Base-by-base conservation (phyloP, 495 filamentous ascomycete genomes). In the Terfezia claveryi region DNA sequence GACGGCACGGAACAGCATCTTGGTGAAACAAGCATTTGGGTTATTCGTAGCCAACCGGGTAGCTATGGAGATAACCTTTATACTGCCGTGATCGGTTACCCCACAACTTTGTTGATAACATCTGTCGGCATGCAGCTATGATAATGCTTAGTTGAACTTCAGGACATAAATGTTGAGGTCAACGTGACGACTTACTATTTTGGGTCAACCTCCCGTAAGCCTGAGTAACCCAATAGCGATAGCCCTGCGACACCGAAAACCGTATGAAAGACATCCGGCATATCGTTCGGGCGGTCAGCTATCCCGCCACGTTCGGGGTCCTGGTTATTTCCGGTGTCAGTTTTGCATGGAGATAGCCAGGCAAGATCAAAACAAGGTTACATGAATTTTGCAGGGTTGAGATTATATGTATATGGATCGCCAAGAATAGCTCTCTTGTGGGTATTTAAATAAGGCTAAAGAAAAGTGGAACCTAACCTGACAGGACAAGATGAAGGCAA, bases 191-290 rank as follows among this genome's bases (percentile, higher is more conserved):
- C 81, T 71, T 68, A 86, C 81, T 96, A 96, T 37, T 83, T 72
- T 55, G 91, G 81, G 67, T 98, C 87, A 56, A 98, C 80, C 62
- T 83, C 79, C 60, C 78, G 69, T 27, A 96, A 67, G 0, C 82
- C 87, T 10, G 81, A 77, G 63, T 80, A 81, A 8, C 76, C 74
- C 17, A 96, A 68, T 37, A 98, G 72, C 64, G 87, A 93, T 60
- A 98, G 65, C 7, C 92, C 91, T 36, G 92, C 83, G 61, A 96
- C 62, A 41, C 83, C 87, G 68, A 98, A 98, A 41, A 76, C 60
- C 0, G 91, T 98, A 66, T 98, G 91, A 69, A 93, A 98, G 44
- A 98, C 88, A 74, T 98, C 91, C 41, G 94, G 89, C 80, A 89
- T 84, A 64, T 96, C 77, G 17, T 83, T 87, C 17, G 89, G 91